A percentile compares a stretch with the other conserved stretches of the same genome.
phyloP scores from a whole-genome alignment of 352 stramenopile species.

The Pythium vanterpoolii region DNA sequence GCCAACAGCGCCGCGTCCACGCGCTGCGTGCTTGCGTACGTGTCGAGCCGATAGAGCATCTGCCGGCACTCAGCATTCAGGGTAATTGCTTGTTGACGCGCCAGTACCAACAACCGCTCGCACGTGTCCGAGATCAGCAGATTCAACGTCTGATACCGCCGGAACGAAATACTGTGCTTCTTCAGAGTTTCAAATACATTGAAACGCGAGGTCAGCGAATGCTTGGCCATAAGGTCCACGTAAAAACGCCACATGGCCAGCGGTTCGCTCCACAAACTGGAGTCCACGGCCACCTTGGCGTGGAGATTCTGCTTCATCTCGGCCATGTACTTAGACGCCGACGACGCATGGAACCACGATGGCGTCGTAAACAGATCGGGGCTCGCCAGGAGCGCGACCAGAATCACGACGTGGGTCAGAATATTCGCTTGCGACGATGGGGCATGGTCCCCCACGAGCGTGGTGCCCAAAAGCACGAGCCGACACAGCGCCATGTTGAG shows the following conservation, averaged over 20 bases:
- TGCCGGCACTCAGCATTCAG: conserved; percentile 39
- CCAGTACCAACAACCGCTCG: conserved; percentile 49
- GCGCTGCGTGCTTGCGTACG: conserved; percentile 59
- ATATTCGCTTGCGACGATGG: conserved; percentile 13
- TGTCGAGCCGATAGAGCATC: conserved; percentile 55
- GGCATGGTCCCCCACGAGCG: not conserved
- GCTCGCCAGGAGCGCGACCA: conserved; percentile 60
- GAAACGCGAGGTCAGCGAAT: conserved; percentile 37
- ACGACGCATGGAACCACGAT: conserved; percentile 75
- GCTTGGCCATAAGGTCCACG: conserved; percentile 44
- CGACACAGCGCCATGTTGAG: conserved; percentile 73
- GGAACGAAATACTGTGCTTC: conserved; percentile 55
- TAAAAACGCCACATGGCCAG: conserved; percentile 74
- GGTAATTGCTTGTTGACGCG: conserved; percentile 37
- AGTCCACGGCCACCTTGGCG: conserved; percentile 65
- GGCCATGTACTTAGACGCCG: conserved; percentile 53
- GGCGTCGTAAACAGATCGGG: conserved; percentile 75
- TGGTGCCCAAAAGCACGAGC: conserved; percentile 61
- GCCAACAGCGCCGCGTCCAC: conserved; percentile 43
- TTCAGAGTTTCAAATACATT: conserved; percentile 42
- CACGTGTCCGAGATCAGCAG: conserved; percentile 79
- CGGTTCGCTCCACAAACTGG: conserved; percentile 70
- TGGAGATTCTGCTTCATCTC: conserved; percentile 78
- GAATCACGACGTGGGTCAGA: conserved; percentile 53
- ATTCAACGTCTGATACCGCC: conserved; percentile 74